These are phyloP conservation scores for Tetrahymena thermophila DNA, from an alignment of 73 alveolate genomes.

Conservation along the genomic window DNA sequence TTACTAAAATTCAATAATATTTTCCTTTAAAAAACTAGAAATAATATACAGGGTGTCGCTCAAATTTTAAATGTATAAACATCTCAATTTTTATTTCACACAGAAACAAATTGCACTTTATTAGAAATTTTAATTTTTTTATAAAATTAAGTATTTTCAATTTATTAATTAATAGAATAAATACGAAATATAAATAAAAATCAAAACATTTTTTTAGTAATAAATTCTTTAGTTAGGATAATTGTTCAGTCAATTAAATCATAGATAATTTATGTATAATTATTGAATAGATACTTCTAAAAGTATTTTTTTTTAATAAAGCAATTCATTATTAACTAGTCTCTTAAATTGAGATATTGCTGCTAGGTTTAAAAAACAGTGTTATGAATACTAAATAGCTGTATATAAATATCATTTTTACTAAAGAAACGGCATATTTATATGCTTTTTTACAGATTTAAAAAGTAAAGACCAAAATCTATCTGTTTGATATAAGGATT, in stretches of 20 bases:
- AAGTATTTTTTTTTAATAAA: background rate
- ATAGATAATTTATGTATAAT: background rate
- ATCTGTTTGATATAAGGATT: background rate
- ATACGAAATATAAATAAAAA: background rate
- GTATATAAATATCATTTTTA: background rate
- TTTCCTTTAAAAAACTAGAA: no score
- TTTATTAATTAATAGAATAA: no score
- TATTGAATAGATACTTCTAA: background rate
- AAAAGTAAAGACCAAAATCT: background rate
- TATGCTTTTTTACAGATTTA: background rate
- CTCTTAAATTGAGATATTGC: background rate
- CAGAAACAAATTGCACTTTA: no score
- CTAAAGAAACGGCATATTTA: background rate
- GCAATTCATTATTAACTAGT: background rate
- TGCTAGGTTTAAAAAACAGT: background rate
- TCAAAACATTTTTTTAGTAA: background rate
- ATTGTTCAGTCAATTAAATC: background rate
- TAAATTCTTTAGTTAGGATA: background rate
- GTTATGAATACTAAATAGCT: background rate
- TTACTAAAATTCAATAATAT: no score
- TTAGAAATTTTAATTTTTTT: background rate
- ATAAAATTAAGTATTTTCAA: no score
- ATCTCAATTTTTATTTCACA: no score
- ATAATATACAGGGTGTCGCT: no score
- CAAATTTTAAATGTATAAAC: no score